Evolutionary conservation across 441 rosid species (phyloP).

Genomic region (Croton laevigatus): DNA sequence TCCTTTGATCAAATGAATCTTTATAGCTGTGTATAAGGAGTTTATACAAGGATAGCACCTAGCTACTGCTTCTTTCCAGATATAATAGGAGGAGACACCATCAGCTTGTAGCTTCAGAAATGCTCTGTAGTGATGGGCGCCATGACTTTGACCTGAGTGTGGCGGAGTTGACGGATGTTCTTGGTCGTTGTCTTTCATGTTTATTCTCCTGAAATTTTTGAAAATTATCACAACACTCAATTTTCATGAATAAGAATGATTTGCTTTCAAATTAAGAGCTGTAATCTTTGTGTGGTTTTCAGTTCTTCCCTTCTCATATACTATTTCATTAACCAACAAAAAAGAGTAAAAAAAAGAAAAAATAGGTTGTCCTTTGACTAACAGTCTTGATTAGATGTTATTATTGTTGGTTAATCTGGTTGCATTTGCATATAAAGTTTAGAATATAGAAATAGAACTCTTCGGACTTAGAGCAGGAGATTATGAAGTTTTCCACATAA

Average conservation of each 20-base stretch:
- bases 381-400: not conserved
- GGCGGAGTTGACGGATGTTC: constrained; percentile 40
- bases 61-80: constrained; percentile 1
- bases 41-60: constrained; percentile 22
- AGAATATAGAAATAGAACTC: too few relatives aligned
- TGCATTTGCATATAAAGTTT: too few relatives aligned
- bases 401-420: too few relatives aligned
- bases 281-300: not conserved
- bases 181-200: constrained; percentile 47
- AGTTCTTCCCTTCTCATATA: not conserved
- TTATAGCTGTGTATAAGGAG: constrained; percentile 12
- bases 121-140: constrained; percentile 86
- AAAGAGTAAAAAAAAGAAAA: not conserved
- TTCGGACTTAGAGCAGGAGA: not conserved
- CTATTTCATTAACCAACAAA: not conserved
- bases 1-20: constrained; percentile 18
- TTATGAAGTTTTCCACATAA: too few relatives aligned
- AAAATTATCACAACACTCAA: constrained; percentile 6
- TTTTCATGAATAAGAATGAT: not conserved
- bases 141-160: constrained; percentile 61
- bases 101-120: constrained; percentile 68
- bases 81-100: constrained; percentile 14
- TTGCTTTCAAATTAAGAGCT: not conserved
- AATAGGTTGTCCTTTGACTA: not conserved
- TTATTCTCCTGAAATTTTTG: constrained; percentile 38